A percentile compares a stretch with the other conserved stretches of the same genome.
Conservation (phyloP, 2,329 filamentous ascomycete genomes). For the Colletotrichum falcatum region DNA sequence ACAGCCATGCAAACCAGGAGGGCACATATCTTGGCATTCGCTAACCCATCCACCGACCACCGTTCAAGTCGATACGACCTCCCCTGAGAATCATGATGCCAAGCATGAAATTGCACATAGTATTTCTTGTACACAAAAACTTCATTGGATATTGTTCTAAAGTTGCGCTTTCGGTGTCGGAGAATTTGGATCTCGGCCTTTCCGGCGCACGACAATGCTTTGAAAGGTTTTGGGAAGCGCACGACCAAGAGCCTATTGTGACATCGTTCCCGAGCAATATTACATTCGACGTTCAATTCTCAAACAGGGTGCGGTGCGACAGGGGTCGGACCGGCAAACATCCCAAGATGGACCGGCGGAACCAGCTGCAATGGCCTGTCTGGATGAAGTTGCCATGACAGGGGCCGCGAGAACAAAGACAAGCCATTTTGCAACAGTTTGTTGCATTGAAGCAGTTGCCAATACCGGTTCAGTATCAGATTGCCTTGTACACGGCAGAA, state of each 20-base stretch:
- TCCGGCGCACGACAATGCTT: neutral
- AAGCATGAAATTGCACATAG: neutral
- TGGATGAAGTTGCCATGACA: neutral
- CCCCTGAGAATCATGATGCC: neutral
- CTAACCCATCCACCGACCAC: neutral
- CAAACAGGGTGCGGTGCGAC: too few species aligned
- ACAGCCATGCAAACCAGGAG: neutral
- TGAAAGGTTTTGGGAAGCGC: neutral
- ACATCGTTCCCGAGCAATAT: neutral
- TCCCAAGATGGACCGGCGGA: neutral
- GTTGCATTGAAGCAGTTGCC: neutral
- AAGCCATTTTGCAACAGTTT: neutral
- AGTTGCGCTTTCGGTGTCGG: neutral
- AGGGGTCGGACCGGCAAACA: neutral
- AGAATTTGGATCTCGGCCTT: neutral
- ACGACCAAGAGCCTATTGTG: neutral
- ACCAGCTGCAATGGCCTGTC: neutral
- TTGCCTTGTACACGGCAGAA: neutral
- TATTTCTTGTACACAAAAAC: too few species aligned
- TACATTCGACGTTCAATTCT: neutral
- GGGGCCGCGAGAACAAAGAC: neutral
- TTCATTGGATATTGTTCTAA: neutral
- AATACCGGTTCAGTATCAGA: neutral
- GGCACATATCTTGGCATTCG: neutral
- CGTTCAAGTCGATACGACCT: neutral